These are phyloP conservation scores for Quercus lobata DNA, from an alignment of 331 rosid genomes.

Conservation along the genomic window DNA sequence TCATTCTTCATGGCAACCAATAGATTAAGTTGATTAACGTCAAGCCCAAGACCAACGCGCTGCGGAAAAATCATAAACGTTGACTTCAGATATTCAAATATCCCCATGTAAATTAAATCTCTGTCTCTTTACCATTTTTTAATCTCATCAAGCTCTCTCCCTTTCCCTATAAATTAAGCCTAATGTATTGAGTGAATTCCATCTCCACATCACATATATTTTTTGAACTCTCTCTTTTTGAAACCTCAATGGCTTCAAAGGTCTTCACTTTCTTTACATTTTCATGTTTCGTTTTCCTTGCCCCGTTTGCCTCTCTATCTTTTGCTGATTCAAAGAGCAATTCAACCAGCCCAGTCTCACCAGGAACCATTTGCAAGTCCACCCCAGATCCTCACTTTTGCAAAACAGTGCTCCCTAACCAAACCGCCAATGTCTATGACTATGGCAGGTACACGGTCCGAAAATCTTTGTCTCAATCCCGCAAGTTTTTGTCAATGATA, in stretches of 20 bases:
- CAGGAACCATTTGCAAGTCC: conserved; percentile 39
- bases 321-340: conserved; percentile 8
- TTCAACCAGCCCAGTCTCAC: conserved; percentile 26
- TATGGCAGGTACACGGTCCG: conserved; percentile 44
- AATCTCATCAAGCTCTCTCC: no score
- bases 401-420: conserved; percentile 55
- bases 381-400: conserved; percentile 62
- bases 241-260: conserved; percentile 27
- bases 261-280: conserved; percentile 1
- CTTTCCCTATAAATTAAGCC: conserved; percentile 28
- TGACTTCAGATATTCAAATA: no score
- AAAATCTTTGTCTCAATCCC: conserved; percentile 50
- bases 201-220: background rate
- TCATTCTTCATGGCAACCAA: background rate
- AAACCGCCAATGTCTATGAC: conserved; percentile 41
- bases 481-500: conserved; percentile 33
- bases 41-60: background rate
- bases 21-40: background rate
- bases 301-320: background rate
- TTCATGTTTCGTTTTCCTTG: conserved; percentile 19
- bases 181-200: background rate
- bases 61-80: background rate
- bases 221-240: background rate
- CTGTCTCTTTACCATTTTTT: no score
- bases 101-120: no score